Conservation (phyloP, 306 rosid species). For the Cucurbita ficifolia region DNA sequence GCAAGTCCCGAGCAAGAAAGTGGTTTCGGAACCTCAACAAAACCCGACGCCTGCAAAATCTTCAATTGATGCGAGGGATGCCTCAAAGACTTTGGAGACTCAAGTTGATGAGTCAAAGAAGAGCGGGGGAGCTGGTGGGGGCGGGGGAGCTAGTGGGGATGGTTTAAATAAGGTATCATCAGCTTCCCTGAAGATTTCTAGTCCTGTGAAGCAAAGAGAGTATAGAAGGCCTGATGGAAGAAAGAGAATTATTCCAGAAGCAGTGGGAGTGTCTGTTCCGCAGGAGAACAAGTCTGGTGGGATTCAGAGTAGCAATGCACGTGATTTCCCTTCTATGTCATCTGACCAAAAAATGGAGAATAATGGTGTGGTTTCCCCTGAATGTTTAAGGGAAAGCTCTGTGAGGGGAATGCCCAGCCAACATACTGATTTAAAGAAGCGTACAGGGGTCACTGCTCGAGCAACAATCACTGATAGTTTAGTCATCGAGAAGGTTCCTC, state of each 20-base stretch:
- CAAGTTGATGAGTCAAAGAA: constrained; percentile 49
- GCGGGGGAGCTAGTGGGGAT: constrained; percentile 38
- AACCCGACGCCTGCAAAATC: constrained; percentile 36
- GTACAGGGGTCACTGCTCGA: constrained; percentile 74
- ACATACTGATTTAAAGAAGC: constrained; percentile 49
- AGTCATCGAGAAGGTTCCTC: constrained; percentile 71
- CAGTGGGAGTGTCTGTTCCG: constrained; percentile 75
- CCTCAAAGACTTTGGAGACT: constrained; percentile 39
- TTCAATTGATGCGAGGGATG: constrained; percentile 22
- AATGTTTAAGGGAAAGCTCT: constrained; percentile 31
- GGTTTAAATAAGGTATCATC: constrained; percentile 35
- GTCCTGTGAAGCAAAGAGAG: constrained; percentile 95
- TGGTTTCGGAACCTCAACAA: constrained; percentile 43
- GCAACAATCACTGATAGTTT: constrained; percentile 71
- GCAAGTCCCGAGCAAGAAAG: constrained; percentile 55
- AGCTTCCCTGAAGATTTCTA: constrained; percentile 42
- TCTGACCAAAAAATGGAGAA: constrained; percentile 42
- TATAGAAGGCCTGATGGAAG: constrained; percentile 96
- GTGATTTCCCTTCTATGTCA: constrained; percentile 43
- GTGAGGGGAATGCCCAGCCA: constrained; percentile 37
- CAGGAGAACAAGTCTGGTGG: constrained; percentile 51
- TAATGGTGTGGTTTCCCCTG: constrained; percentile 33
- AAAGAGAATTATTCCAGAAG: constrained; percentile 94
- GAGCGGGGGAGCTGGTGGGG: constrained; percentile 36
- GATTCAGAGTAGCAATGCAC: constrained; percentile 38